Evolutionary conservation across 2,329 filamentous ascomycete genomes (phyloP), one percentile per base, ranked within the genome.

Genomic region (Aspergillus aculeatus): DNA sequence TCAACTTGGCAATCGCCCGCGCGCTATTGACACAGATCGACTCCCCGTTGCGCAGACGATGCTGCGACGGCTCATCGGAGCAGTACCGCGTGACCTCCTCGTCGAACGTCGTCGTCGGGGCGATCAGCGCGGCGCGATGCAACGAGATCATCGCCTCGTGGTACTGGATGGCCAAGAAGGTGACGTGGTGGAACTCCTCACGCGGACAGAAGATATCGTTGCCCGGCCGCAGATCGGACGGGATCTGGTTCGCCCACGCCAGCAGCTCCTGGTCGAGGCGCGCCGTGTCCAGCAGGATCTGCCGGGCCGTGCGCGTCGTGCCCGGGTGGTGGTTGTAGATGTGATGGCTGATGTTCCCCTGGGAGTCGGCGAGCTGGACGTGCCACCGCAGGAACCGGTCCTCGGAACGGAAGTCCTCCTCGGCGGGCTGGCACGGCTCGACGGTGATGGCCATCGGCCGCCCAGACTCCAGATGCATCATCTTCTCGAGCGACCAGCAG

Each of bases 201-300:
- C 29, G 24, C 2, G 47, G 16, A 7, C 60, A 60, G 32, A 59
- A 51, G 4, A 64, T 51, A 48, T 64, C 62, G 23, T 50, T 62
- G 0, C 62, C 62, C 3, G 62, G 62, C 2, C 60, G 62, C 1
- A 59, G 19, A 2, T 62, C 60, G 1, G 47, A 24, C 0, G 62
- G 62, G 2, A 64, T 57, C 14, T 49, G 21, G 14, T 60, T 62
- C 1, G 60, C 58, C 62, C 62, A 64, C n/a, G 55, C 58, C 0
- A 60, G 31, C 5, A 64, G 32, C 0, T 23, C 51, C 0, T 50
- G 52, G 12, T 64, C 62, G 3, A 64, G 58, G 16, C 56, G 57
- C 14, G 62, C 62, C 2, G 62, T 64, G n/a, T 62, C 60, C 2
- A 57, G 32, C 3, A 64, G 60, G 12, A 64, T 62, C 21, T 64